Conservation (phyloP, 1,284 basidiomycete species). For the Ceratobasidium sp. region DNA sequence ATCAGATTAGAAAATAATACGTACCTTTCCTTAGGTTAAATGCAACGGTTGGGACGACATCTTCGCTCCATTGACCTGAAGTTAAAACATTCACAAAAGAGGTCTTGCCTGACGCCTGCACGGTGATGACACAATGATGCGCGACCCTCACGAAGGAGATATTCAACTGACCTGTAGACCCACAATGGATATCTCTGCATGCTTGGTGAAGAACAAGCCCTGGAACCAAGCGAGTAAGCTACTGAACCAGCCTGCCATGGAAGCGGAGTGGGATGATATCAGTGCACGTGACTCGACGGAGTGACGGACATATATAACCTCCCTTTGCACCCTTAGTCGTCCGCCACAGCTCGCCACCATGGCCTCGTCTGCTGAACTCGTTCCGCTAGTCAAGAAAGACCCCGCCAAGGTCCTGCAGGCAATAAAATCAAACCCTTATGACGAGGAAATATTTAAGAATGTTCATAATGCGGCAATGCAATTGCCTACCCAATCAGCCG, state of each 20-base stretch:
- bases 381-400: constrained; percentile 27
- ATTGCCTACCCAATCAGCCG: constrained; percentile 20
- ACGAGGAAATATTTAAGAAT: constrained; percentile 4
- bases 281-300: constrained; percentile 33
- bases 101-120: constrained; percentile 90
- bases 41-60: constrained; percentile 92
- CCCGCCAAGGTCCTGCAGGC: constrained; percentile 29
- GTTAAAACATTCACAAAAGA: constrained; percentile 92
- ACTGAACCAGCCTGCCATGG: constrained; percentile 70
- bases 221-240: constrained; percentile 66
- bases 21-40: constrained; percentile 73
- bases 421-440: constrained; percentile 8
- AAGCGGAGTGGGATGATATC: constrained; percentile 31
- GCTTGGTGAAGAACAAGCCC: constrained; percentile 81
- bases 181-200: constrained; percentile 91
- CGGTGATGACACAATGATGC: constrained; percentile 39
- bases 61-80: constrained; percentile 91
- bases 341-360: constrained; percentile 22
- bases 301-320: not conserved
- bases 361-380: constrained; percentile 15
- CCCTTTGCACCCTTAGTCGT: not conserved
- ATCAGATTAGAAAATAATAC: constrained; percentile 40
- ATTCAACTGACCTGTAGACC: constrained; percentile 77
- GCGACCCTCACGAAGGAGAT: constrained; percentile 36
- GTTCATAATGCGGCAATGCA: constrained; percentile 28